A percentile compares a stretch with the other conserved stretches of the same genome.
Conservation (phyloP, 331 rosid species). For the Arachis monticola region DNA sequence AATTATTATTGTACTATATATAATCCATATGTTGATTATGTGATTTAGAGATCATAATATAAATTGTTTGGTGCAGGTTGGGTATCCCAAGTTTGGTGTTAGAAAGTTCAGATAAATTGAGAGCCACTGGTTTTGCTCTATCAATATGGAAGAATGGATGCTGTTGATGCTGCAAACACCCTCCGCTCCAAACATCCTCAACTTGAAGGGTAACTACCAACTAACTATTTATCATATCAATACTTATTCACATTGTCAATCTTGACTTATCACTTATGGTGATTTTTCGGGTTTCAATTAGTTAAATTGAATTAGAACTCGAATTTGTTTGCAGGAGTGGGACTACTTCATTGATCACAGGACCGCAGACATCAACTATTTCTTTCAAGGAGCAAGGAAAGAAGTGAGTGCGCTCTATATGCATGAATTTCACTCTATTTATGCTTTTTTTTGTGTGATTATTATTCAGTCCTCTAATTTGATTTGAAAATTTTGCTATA, state of each 20-base stretch:
- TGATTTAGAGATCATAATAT: too few species aligned
- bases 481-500: background rate
- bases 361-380: constrained; percentile 36
- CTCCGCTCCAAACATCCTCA: constrained; percentile 57
- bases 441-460: background rate
- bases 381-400: constrained; percentile 39
- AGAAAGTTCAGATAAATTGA: constrained; percentile 61
- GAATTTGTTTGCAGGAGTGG: constrained; percentile 46
- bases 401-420: constrained; percentile 40
- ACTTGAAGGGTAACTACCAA: constrained; percentile 46
- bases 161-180: constrained; percentile 55
- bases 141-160: constrained; percentile 64
- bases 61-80: constrained; percentile 39
- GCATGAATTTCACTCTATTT: background rate
- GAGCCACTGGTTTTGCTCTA: constrained; percentile 62
- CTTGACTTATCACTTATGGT: too few species aligned
- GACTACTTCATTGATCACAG: constrained; percentile 45
- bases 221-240: background rate
- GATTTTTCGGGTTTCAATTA: too few species aligned
- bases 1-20: too few species aligned
- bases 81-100: constrained; percentile 66
- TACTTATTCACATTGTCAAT: background rate
- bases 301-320: background rate
- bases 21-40: too few species aligned
- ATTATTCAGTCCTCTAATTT: background rate